Conservation (phyloP, 1,139 yeast species). For the Taphrina populina region DNA sequence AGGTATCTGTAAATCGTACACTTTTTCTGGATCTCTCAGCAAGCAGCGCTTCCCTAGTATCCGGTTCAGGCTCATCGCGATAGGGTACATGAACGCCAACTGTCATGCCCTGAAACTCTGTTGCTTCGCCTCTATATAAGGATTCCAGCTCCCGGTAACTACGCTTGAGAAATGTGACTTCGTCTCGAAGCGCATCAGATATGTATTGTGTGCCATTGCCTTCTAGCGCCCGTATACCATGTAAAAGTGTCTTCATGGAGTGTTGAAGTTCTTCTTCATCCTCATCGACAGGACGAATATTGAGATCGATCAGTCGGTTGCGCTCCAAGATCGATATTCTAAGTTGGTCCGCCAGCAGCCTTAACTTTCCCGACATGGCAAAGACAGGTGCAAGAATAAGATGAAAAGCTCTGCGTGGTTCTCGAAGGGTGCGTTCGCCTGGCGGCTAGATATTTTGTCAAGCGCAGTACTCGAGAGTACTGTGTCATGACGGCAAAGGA, state of each 20-base stretch:
- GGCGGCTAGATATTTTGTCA: too few species aligned
- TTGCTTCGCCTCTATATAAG: background rate
- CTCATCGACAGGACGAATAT: conserved; percentile 8
- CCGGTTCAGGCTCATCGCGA: conserved; percentile 1
- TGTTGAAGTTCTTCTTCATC: conserved; percentile 24
- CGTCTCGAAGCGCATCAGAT: conserved; percentile 14
- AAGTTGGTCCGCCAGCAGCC: conserved; percentile 19
- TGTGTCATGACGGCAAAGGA: too few species aligned
- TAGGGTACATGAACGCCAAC: conserved; percentile 1
- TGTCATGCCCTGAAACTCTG: background rate
- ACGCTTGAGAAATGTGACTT: conserved; percentile 5
- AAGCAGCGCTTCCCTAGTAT: background rate
- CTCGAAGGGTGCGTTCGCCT: too few species aligned
- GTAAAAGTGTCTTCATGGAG: conserved; percentile 9
- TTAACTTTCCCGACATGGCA: conserved; percentile 13
- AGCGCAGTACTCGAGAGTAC: too few species aligned
- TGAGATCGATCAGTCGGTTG: conserved; percentile 10
- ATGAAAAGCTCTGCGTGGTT: too few species aligned
- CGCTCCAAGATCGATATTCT: conserved; percentile 20
- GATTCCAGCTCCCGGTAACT: background rate
- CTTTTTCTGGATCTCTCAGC: conserved; percentile 46
- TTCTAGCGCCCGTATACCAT: conserved; percentile 6
- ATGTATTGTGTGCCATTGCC: conserved; percentile 11
- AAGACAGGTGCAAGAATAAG: too few species aligned
- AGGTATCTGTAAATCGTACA: conserved; percentile 56